phyloP scores from a whole-genome alignment of 2,329 filamentous ascomycete genomes.

The Talaromyces sp. region DNA sequence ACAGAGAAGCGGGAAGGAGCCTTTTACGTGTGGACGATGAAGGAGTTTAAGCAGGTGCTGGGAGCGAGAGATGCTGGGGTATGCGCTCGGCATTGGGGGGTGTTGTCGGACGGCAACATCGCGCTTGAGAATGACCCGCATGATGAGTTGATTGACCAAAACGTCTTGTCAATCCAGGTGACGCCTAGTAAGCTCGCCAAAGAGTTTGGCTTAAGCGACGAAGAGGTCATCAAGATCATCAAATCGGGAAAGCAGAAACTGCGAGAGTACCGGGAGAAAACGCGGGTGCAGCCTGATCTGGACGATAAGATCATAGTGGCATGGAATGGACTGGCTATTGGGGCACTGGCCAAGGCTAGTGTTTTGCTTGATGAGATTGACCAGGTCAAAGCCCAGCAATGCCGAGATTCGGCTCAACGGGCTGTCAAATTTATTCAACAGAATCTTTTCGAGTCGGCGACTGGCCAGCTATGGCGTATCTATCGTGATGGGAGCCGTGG shows the following conservation, averaged over 20 bases:
- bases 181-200: slow-evolving; percentile 64
- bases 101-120: slow-evolving; percentile 80
- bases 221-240: slow-evolving; percentile 64
- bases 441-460: slow-evolving; percentile 63
- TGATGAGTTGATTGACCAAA: slow-evolving; percentile 92
- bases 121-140: slow-evolving; percentile 75
- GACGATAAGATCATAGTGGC: slow-evolving; percentile 84
- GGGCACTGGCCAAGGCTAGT: slow-evolving; percentile 70
- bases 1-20: slow-evolving; percentile 82
- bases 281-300: slow-evolving; percentile 68
- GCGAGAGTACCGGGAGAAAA: slow-evolving; percentile 63
- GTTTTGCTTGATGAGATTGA: slow-evolving; percentile 59
- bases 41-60: slow-evolving; percentile 75
- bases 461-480: slow-evolving; percentile 63
- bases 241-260: slow-evolving; percentile 62
- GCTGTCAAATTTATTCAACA: slow-evolving; percentile 67
- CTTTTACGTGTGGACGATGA: slow-evolving; percentile 88
- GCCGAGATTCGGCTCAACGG: slow-evolving; percentile 59
- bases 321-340: slow-evolving; percentile 86
- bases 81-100: slow-evolving; percentile 77
- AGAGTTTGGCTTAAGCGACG: slow-evolving; percentile 66
- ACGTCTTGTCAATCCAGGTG: slow-evolving; percentile 69
- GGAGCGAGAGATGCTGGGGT: slow-evolving; percentile 64
- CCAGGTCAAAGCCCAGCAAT: slow-evolving; percentile 52
- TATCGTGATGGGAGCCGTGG: slow-evolving; percentile 62